Conservation (phyloP, 441 rosid species). For the Arabidopsis hybrid region DNA sequence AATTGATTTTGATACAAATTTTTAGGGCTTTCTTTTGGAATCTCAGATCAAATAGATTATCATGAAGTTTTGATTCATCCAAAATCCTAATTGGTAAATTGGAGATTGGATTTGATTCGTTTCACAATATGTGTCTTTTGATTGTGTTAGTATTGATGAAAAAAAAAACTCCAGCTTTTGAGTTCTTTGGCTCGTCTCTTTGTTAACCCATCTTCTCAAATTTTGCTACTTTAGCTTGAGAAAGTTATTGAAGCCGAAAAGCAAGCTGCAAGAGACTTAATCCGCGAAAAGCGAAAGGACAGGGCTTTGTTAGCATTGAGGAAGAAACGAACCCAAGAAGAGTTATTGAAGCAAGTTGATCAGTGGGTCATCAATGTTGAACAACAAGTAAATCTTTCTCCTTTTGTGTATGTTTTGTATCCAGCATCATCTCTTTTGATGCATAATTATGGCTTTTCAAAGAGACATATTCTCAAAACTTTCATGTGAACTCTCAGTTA, state of each 20-base stretch:
- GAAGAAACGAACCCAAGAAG: constrained; percentile 92
- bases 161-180: not conserved
- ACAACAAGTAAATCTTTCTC: constrained; percentile 68
- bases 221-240: constrained; percentile 61
- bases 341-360: constrained; percentile 88
- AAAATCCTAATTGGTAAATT: not conserved
- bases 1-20: constrained; percentile 7
- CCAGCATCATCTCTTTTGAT: not conserved
- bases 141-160: not conserved
- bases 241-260: constrained; percentile 88
- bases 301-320: constrained; percentile 88
- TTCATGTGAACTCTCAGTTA: constrained; percentile 56
- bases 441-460: constrained; percentile 5
- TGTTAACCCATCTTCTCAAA: constrained; percentile 10
- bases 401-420: not conserved
- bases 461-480: constrained; percentile 4
- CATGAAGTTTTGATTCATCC: constrained; percentile 1
- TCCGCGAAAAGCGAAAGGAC: constrained; percentile 79
- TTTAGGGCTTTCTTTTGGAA: not conserved
- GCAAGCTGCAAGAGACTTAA: constrained; percentile 85
- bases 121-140: not conserved
- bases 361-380: constrained; percentile 95
- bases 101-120: not conserved
- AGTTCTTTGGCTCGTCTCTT: not conserved
- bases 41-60: constrained; percentile 12